Evolutionary conservation across 345 rosid species (phyloP), one percentile per base, ranked within the genome.

Genomic region (Gossypium sturtianum): DNA sequence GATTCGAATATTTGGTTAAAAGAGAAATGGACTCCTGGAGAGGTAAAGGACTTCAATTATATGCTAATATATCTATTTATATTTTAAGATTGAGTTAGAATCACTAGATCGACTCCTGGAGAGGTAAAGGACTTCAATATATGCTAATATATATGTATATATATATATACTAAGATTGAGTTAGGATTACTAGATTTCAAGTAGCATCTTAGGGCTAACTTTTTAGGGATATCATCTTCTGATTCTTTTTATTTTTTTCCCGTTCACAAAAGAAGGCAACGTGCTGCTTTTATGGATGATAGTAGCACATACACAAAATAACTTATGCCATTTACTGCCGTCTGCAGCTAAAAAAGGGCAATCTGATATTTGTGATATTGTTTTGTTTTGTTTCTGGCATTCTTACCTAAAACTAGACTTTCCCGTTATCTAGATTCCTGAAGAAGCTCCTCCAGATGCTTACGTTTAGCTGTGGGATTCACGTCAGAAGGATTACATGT

Each of bases 21-120:
- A 80, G 93, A 88, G 76, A 89, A 80, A 75, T 93, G 98, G 98
- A 78, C 23, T 51, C 90, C 87, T 47, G 97, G 98, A 61, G 96
- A 93, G 98, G 97, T 91, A 84, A 76, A 68, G 57, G 34, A 60
- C 60, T 66, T 63, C 9, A 7, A 25, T 3, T 25, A 2, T 70
- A 59, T 52, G 20, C 41, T 34, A 34, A 34, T 34, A 34, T 5
- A 34, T 5, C 73, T 69, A 22, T 23, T 20, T 20, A 45, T 45
- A 8, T 44, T 68, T 15, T 29, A 65, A 34, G 19, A 62, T 62
- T 44, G 12, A 34, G 47, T 34, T 62, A 29, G 41, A 34, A 16
- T 12, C 7, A 38, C 2, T 38, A 34, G 41, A 34, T 34, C 41
- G 41, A 34, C 41, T 34, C 41, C 41, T 34, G 41, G 41, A 34